phyloP scores from a whole-genome alignment of 2,329 filamentous ascomycete genomes.

The Scorias spongiosa region DNA sequence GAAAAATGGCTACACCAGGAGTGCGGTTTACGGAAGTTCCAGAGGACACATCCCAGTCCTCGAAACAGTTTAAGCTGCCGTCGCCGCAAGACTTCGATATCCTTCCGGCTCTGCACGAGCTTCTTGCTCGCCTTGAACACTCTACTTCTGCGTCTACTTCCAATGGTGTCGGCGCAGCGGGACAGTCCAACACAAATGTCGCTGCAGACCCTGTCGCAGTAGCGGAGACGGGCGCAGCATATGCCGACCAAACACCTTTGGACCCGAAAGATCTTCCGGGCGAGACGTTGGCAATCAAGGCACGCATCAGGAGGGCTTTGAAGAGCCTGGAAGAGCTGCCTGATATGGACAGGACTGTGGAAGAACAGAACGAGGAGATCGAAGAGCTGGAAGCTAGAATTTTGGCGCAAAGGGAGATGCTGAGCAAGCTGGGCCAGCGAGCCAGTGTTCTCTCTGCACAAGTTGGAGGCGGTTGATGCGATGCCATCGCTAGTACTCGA shows the following conservation, averaged over 20 bases:
- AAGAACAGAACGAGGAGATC: conserved; percentile 60
- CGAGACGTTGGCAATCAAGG: conserved; percentile 57
- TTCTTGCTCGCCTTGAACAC: conserved; percentile 52
- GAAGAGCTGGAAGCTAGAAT: conserved; percentile 49
- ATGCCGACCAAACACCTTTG: conserved; percentile 24
- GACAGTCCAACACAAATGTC: conserved; percentile 14
- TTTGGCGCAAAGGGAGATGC: conserved; percentile 42
- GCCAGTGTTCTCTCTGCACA: background rate
- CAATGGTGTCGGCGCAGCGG: conserved; percentile 11
- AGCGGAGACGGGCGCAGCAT: conserved; percentile 22
- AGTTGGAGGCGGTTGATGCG: background rate
- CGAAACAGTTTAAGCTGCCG: conserved; percentile 41
- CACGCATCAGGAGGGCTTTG: conserved; percentile 60
- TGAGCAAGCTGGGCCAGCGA: conserved; percentile 35
- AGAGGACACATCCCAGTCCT: too few species aligned
- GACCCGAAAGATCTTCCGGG: conserved; percentile 63
- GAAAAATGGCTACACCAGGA: too few species aligned
- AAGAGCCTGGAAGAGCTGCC: conserved; percentile 49
- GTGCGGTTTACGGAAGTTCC: too few species aligned
- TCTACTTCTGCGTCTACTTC: conserved; percentile 1
- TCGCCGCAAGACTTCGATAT: conserved; percentile 74
- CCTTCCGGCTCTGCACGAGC: conserved; percentile 62
- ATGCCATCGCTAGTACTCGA: too few species aligned
- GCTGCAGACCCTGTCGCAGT: conserved; percentile 10
- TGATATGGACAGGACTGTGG: conserved; percentile 51